A percentile compares a stretch with the other conserved stretches of the same genome.
Conservation (phyloP, 2,329 filamentous ascomycete genomes). For the Colletotrichum truncatum region DNA sequence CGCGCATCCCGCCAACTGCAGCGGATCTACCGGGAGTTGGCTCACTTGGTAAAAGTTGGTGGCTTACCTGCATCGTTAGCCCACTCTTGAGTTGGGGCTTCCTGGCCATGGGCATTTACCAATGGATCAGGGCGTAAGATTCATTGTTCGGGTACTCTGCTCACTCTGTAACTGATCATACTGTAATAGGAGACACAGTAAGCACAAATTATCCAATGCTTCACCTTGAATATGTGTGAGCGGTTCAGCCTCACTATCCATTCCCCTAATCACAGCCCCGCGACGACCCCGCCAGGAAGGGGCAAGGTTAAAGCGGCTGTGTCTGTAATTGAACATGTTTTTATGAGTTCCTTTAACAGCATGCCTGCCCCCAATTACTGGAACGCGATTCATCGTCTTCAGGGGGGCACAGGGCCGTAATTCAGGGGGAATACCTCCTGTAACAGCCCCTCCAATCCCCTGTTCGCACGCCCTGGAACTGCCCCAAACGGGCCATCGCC, state of each 20-base stretch:
- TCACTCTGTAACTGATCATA: too few relatives aligned
- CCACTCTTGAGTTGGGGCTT: constrained; percentile 2
- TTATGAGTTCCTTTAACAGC: not conserved
- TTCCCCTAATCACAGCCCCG: not conserved
- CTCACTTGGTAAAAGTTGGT: not conserved
- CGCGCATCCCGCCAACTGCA: constrained; percentile 1
- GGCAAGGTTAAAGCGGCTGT: not conserved
- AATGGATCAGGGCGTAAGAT: constrained; percentile 1
- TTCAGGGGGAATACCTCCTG: constrained; percentile 15
- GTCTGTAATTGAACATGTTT: not conserved
- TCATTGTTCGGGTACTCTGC: too few relatives aligned
- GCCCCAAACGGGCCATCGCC: not conserved
- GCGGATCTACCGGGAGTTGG: constrained; percentile 27
- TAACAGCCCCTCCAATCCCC: constrained; percentile 8
- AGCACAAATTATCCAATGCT: too few relatives aligned
- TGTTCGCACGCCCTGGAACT: not conserved
- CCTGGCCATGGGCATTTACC: constrained; percentile 1
- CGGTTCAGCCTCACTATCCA: constrained; percentile 10
- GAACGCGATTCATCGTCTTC: not conserved
- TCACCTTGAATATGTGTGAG: too few relatives aligned
- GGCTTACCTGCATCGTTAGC: constrained; percentile 7
- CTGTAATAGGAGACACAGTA: too few relatives aligned
- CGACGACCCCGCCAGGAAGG: not conserved
- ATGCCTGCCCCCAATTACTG: not conserved
- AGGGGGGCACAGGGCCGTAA: constrained; percentile 8